Percentiles rank a stretch among this genome's conserved stretches.
Evolutionary conservation across 345 rosid species (phyloP).

Genomic region (Eucalyptus virginea): DNA sequence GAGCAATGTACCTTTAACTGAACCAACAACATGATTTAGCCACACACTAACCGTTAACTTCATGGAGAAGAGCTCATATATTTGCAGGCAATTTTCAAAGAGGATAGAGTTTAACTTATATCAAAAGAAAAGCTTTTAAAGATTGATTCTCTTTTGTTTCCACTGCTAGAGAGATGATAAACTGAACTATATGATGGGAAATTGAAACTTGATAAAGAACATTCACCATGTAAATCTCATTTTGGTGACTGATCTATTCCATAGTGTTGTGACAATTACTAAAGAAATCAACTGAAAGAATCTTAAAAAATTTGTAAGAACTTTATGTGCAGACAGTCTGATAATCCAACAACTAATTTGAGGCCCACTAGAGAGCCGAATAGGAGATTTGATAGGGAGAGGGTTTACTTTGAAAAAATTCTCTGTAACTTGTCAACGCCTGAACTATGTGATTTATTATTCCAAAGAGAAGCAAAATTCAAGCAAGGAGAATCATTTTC

Average conservation of each 20-base stretch:
- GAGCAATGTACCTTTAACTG: neutral
- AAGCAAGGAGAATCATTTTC: neutral
- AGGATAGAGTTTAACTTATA: neutral
- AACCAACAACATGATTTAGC: neutral
- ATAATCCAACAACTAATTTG: neutral
- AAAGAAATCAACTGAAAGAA: neutral
- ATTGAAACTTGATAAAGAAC: neutral
- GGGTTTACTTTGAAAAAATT: neutral
- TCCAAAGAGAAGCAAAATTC: neutral
- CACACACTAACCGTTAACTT: neutral
- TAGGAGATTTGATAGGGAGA: neutral
- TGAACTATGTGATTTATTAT: neutral
- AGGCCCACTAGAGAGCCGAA: neutral
- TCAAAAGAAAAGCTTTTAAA: neutral
- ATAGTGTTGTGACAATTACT: neutral
- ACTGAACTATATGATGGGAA: neutral
- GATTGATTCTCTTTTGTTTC: neutral
- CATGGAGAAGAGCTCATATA: neutral
- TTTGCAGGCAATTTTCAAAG: neutral
- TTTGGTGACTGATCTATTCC: neutral
- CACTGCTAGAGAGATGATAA: neutral
- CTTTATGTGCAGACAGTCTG: neutral
- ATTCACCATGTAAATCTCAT: neutral
- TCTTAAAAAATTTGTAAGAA: neutral
- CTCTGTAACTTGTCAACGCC: neutral